Percentiles rank a stretch among this genome's conserved stretches.
These are phyloP conservation scores for Auricularia heimuer DNA, from an alignment of 768 basidiomycete species.

Conservation along the genomic window DNA sequence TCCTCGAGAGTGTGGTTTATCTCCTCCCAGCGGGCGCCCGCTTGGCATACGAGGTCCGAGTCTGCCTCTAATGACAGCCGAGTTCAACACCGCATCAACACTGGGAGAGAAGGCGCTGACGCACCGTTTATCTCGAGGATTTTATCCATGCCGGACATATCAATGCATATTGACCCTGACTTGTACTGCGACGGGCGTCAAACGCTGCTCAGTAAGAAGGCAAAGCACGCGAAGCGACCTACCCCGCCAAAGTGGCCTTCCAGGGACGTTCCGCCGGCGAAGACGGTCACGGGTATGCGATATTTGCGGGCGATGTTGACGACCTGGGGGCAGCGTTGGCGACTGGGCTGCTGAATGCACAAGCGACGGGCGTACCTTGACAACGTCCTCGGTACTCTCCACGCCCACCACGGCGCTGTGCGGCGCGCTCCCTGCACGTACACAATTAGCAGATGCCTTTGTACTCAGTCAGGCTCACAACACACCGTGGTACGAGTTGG, in stretches of 20 bases:
- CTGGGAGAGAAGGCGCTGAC: constrained; percentile 14
- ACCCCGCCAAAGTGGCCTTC: constrained; percentile 83
- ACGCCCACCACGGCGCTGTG: constrained; percentile 44
- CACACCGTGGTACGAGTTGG: constrained; percentile 38
- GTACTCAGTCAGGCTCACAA: neutral
- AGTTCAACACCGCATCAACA: too few species aligned
- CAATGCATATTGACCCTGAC: constrained; percentile 58
- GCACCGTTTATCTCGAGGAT: constrained; percentile 47
- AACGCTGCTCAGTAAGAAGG: neutral
- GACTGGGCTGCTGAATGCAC: neutral
- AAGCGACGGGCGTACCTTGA: constrained; percentile 25
- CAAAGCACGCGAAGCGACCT: constrained; percentile 13
- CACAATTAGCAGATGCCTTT: neutral
- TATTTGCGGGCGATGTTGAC: constrained; percentile 69
- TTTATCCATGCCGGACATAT: constrained; percentile 56
- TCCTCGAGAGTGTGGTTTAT: constrained; percentile 61
- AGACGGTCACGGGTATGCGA: constrained; percentile 68
- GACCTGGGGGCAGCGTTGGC: constrained; percentile 19
- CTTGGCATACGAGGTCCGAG: constrained; percentile 65
- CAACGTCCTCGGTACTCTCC: constrained; percentile 68
- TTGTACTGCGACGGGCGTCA: constrained; percentile 20
- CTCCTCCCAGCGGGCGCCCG: constrained; percentile 71
- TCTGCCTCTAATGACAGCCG: constrained; percentile 43
- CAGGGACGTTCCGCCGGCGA: constrained; percentile 76
- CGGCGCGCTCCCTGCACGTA: constrained; percentile 7